Percentiles rank a stretch among this genome's conserved stretches.
These are phyloP conservation scores for Acer negundo DNA, from an alignment of 345 rosid species.

Conservation along the genomic window DNA sequence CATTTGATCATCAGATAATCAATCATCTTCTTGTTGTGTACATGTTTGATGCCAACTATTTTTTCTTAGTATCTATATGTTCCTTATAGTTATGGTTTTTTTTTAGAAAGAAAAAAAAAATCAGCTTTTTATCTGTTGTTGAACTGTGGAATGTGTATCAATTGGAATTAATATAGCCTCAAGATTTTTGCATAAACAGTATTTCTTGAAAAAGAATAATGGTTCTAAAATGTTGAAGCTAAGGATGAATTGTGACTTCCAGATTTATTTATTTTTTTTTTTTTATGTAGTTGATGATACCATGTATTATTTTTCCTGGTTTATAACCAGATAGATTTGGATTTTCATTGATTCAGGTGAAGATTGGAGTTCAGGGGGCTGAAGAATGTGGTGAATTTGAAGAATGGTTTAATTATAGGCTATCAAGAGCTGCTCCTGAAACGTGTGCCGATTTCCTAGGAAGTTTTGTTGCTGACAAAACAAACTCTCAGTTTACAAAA, in stretches of 20 bases:
- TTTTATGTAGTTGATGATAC: too few relatives aligned
- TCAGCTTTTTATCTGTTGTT: background rate
- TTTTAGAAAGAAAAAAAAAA: background rate
- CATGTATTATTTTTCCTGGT: background rate
- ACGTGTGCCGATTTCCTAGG: constrained; percentile 94
- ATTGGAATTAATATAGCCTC: background rate
- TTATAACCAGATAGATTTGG: background rate
- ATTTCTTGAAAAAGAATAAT: too few relatives aligned
- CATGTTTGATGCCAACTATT: background rate
- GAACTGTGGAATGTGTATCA: background rate
- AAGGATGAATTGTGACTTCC: background rate
- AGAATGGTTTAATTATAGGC: constrained; percentile 97
- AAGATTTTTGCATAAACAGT: too few relatives aligned
- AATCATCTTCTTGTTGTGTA: background rate
- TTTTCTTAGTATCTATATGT: background rate
- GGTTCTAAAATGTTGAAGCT: background rate
- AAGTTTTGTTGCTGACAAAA: constrained; percentile 79
- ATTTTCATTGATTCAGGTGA: constrained; percentile 52
- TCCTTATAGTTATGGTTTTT: background rate
- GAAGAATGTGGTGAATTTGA: constrained; percentile 87
- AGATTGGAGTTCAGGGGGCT: constrained; percentile 79
- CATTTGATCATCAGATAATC: background rate
- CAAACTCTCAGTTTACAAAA: constrained; percentile 57
- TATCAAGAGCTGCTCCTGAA: constrained; percentile 96
- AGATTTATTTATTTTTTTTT: background rate